Evolutionary conservation across 1,139 yeast species (phyloP), one percentile per base, ranked within the genome.

Genomic region (Debaryomyces subglobosus): DNA sequence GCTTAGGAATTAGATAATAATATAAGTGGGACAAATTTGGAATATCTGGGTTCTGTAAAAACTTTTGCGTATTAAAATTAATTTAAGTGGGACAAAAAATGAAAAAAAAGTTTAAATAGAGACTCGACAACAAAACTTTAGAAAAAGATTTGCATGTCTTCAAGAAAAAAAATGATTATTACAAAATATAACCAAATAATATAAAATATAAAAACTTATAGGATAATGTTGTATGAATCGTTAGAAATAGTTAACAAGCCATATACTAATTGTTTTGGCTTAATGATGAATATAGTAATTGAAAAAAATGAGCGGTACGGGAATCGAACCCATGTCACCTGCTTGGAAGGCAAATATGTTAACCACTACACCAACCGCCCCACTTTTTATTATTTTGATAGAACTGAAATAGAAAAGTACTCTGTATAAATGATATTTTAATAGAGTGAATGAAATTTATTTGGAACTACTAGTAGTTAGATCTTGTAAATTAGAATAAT

Each of bases 281-380:
- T n/a, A n/a, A n/a, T n/a, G n/a, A n/a, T n/a, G n/a, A n/a, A n/a
- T n/a, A n/a, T n/a, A n/a, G n/a, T n/a, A n/a, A n/a, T n/a, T n/a
- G n/a, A 68, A 71, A 70, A 65, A 58, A 59, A 60, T 82, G 87
- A 82, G 84, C 79, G 84, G 81, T 81, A 81, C 84, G 88, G 85
- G 87, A 83, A 82, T 83, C 86, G 88, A 83, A 83, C 88, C 87
- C 87, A 75, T 81, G 85, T 78, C 86, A 72, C 82, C 82, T 80
- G 87, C 87, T 83, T 83, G 88, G 88, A 83, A 83, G 88, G 87
- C 86, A 71, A 69, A 66, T 65, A 74, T 75, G 78, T 68, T 74
- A 73, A 65, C 78, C 78, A 73, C 75, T 74, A 74, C 77, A 74
- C 78, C 75, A 74, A 74, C 75, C 77, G 72, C 78, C 78, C 78